phyloP scores from a whole-genome alignment of 2,329 filamentous ascomycete species.

The Fusarium secorum region DNA sequence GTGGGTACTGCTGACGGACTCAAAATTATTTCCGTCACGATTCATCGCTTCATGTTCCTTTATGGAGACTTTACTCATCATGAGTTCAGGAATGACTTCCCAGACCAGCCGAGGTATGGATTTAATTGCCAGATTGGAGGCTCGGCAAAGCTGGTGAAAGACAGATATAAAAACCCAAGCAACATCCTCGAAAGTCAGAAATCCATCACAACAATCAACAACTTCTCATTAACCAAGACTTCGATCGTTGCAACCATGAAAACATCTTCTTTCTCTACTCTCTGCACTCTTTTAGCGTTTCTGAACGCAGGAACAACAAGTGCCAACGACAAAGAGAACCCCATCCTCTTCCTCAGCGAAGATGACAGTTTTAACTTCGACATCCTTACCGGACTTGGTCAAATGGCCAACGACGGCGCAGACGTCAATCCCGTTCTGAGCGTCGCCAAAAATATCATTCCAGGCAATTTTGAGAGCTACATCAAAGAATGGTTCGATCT shows the following conservation, averaged over 20 bases:
- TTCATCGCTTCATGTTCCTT: neutral
- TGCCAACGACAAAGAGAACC: neutral
- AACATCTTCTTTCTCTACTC: neutral
- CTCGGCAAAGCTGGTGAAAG: fast-evolving
- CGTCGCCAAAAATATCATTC: conserved; percentile 36
- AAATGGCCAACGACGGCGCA: conserved; percentile 8
- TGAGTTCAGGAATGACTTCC: neutral
- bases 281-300: fast-evolving
- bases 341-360: conserved; percentile 12
- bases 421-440: conserved; percentile 47
- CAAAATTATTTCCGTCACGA: neutral
- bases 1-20: neutral
- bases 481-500: conserved; percentile 32
- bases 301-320: neutral
- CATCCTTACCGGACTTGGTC: conserved; percentile 13
- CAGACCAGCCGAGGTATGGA: fast-evolving
- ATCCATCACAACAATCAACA: neutral
- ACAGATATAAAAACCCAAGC: neutral
- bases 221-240: neutral
- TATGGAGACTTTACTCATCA: neutral
- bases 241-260: neutral
- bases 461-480: conserved; percentile 38
- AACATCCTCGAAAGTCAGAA: fast-evolving
- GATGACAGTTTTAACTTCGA: conserved; percentile 29
- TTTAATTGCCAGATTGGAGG: fast-evolving